Evolutionary conservation across 1,284 basidiomycete species (phyloP), one percentile per base, ranked within the genome.

Genomic region (Cryptococcus amylolentus): DNA sequence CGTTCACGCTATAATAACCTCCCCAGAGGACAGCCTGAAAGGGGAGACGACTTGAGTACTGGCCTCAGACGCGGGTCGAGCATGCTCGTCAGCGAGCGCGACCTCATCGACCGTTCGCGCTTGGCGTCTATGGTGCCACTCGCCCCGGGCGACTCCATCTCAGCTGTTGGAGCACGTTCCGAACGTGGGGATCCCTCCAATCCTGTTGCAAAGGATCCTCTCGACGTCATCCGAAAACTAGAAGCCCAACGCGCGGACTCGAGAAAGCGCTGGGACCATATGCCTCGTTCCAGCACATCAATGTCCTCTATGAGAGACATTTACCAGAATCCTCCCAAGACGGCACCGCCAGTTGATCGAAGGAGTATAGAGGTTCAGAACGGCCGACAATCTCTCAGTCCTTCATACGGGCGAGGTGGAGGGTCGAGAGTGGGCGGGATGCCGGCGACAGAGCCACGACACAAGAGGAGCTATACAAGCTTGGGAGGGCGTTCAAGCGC

Each of bases 141-240:
- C n/a, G 59, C 62, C 4, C 73, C 73, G 1, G 66, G 62, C 37
- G 73, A 75, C 57, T 73, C 71, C 3, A 61, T 73, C 7, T 73
- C 72, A 2, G 68, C 63, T 0, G 66, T 72, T 0, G 72, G 71
- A 2, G 49, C 40, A 4, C 53, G 58, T 5, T 45, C 48, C 3
- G 64, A 67, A 1, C 50, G 16, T 23, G 54, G 18, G 28, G 31
- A 35, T 35, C 31, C 31, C 31, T 35, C 31, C 31, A 35, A 8
- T 8, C 10, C 31, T 35, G 31, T 9, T 18, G 12, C 58, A 45
- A 75, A 73, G 49, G 70, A 75, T 52, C 73, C 73, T 1, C 58
- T 75, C 35, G 73, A 72, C 12, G 55, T 75, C 4, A 56, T 75
- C 8, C 61, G 66, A 4, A 57, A 65, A 7, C 61, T 75, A 20